Evolutionary conservation across 2,329 filamentous ascomycete genomes (phyloP).

Genomic region (Trichoderma gracile): DNA sequence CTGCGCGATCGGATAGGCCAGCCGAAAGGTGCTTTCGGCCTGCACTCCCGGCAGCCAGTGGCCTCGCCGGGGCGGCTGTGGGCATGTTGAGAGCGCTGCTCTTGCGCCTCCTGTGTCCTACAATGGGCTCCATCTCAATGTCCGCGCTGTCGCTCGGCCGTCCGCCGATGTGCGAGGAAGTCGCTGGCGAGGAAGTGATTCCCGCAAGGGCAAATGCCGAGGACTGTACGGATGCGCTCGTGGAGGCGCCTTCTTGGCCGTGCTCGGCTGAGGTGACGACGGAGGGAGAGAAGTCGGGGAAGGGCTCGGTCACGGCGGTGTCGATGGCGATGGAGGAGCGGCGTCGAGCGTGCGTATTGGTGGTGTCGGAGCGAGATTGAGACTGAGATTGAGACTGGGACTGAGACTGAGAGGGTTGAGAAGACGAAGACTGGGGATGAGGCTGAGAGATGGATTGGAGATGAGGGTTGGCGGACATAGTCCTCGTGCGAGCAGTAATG

Average conservation of each 20-base stretch:
- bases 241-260: conserved; percentile 9
- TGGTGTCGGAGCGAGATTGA: neutral
- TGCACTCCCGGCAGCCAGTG: conserved; percentile 17
- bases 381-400: neutral
- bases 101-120: conserved; percentile 56
- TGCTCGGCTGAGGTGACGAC: conserved; percentile 5
- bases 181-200: neutral
- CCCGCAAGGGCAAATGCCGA: conserved; percentile 10
- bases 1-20: conserved; percentile 44
- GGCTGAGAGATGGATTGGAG: conserved; percentile 14
- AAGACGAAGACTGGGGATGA: neutral
- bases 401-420: neutral
- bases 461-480: conserved; percentile 15
- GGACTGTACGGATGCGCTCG: conserved; percentile 8
- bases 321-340: conserved; percentile 19
- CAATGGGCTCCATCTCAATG: conserved; percentile 59
- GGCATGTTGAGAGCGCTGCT: conserved; percentile 49
- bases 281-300: conserved; percentile 14
- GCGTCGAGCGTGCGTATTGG: conserved; percentile 12
- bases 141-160: conserved; percentile 37
- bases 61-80: conserved; percentile 31
- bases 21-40: conserved; percentile 29
- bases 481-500: neutral
- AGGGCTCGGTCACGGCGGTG: conserved; percentile 8
- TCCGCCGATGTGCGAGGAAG: conserved; percentile 25